These are phyloP conservation scores for Juglanconis sp. DNA, from an alignment of 2,329 filamentous ascomycete species.

Conservation along the genomic window DNA sequence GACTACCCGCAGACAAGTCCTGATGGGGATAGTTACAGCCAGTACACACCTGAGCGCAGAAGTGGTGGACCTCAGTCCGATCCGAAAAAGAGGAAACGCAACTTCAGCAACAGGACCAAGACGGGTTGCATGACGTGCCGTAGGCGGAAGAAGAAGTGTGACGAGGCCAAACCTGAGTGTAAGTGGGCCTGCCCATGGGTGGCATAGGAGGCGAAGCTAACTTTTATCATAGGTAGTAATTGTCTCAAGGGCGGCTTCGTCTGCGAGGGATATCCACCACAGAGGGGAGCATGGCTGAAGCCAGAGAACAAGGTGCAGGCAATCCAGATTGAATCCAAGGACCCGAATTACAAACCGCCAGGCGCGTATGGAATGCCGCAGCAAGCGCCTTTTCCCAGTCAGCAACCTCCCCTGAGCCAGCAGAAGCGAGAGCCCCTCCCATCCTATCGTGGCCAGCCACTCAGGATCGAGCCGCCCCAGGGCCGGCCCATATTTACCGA, in stretches of 20 bases:
- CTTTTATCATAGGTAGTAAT: slow-evolving; percentile 65
- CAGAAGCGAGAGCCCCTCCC: slow-evolving; percentile 56
- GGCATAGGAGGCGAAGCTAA: not conserved
- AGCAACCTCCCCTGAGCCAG: slow-evolving; percentile 28
- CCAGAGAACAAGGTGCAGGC: slow-evolving; percentile 65
- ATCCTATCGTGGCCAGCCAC: slow-evolving; percentile 57
- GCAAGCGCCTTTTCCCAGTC: slow-evolving; percentile 28
- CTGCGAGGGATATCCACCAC: slow-evolving; percentile 86
- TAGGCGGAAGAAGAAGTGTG: slow-evolving; percentile 94
- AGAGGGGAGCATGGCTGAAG: slow-evolving; percentile 75
- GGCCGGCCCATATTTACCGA: slow-evolving; percentile 53
- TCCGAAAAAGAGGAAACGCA: slow-evolving; percentile 68
- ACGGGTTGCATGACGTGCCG: slow-evolving; percentile 93
- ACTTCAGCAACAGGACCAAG: slow-evolving; percentile 94
- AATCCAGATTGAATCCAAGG: slow-evolving; percentile 81
- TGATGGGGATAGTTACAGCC: slow-evolving; percentile 45
- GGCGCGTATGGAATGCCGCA: slow-evolving; percentile 62
- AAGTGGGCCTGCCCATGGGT: slow-evolving; percentile 36
- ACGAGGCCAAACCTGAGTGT: slow-evolving; percentile 92
- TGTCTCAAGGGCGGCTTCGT: slow-evolving; percentile 86
- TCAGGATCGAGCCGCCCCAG: slow-evolving; percentile 63
- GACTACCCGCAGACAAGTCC: slow-evolving; percentile 54
- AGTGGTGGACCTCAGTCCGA: slow-evolving; percentile 54
- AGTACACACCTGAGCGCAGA: slow-evolving; percentile 47
- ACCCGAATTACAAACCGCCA: slow-evolving; percentile 59